Conservation (phyloP, 495 filamentous ascomycete species). For the Tuber indicum region DNA sequence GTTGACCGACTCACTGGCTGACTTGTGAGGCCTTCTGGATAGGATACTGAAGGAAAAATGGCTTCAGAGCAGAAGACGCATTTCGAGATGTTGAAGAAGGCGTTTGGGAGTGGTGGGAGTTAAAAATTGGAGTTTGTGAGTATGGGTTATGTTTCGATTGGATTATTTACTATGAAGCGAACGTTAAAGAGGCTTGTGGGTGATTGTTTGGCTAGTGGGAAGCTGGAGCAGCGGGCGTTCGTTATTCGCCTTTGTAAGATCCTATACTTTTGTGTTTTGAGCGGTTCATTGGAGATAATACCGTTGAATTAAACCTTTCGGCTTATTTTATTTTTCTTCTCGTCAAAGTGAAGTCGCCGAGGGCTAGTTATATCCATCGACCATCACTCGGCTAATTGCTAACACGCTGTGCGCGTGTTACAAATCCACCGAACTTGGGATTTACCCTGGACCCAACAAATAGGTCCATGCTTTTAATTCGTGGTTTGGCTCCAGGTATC, state of each 20-base stretch:
- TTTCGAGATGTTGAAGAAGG: conserved; percentile 56
- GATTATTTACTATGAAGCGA: neutral
- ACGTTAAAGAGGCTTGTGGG: neutral
- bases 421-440: too few relatives aligned
- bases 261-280: neutral
- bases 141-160: neutral
- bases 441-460: too few relatives aligned
- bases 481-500: too few relatives aligned
- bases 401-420: neutral
- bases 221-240: neutral
- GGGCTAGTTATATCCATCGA: neutral
- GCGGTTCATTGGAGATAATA: neutral
- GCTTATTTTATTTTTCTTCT: neutral
- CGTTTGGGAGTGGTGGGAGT: conserved; percentile 21
- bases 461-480: too few relatives aligned
- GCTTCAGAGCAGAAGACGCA: conserved; percentile 65
- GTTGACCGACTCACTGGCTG: conserved; percentile 31
- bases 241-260: neutral
- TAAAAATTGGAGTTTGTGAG: neutral
- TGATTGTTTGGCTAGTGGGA: neutral
- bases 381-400: neutral
- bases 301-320: neutral
- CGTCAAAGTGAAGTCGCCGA: neutral
- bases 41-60: conserved; percentile 71
- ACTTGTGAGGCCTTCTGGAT: neutral